Base-by-base conservation (phyloP, 768 basidiomycete genomes). In the Rickenella mellea region DNA sequence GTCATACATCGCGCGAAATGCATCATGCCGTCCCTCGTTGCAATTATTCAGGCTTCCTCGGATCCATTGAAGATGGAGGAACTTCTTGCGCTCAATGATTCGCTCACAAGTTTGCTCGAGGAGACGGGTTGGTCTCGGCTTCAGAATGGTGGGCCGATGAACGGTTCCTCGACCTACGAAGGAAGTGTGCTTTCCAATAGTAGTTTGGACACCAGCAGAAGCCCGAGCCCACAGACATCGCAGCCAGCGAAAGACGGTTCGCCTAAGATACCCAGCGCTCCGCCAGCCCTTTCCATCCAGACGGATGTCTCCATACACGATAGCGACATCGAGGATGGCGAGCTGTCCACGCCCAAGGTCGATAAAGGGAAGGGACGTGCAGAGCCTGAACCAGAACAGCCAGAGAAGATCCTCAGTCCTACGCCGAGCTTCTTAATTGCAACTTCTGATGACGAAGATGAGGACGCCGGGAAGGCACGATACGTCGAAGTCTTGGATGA, bases 301-400 rank as follows among this genome's bases (percentile, higher is more conserved):
- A 42, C 36, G 6, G 31, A 22, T 7, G 51, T 40, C 22, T 29
- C 41, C 1, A 43, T 40, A 9, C 42, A n/a, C n/a, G n/a, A 46
- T 20, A 45, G 44, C 2, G 50, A 38, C 12, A 55, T 56, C 8
- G 65, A 66, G 17, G 62, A 61, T 1, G 45, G 48, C 11, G 42
- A 24, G 17, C 73, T 68, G 11, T 64, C 70, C 30, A 83, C 81
- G 15, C 82, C 83, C 0, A 70, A 70, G 37, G 55, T 81, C 12
- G 83, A 89, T 58, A 90, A 89, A 57, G 87, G 86, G 42, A 89
- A 89, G 60, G 77, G 70, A 17, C 73, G 73, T 39, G 84, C 83
- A 21, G 69, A 78, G 51, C 75, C 81, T 1, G 74, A 80, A 53
- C 74, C 82, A 1, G 74, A 81, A 60, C 69, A 76, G 36, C 74